phyloP scores from a whole-genome alignment of 1,139 yeast species.

The Kluyveromyces sp. region DNA sequence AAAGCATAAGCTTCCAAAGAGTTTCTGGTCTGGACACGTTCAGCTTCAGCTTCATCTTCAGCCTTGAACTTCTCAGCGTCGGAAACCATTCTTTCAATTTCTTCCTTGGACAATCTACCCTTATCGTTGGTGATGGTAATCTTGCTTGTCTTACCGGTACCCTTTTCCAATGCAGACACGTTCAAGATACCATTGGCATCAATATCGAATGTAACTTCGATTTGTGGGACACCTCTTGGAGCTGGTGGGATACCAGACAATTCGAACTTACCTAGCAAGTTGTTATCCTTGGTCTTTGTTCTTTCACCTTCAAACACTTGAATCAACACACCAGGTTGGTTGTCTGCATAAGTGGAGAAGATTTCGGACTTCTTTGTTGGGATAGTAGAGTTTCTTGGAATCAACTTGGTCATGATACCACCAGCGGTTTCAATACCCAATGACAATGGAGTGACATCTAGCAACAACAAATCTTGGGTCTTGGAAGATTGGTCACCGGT shows the following conservation, averaged over 20 bases:
- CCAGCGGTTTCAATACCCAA: constrained; percentile 97
- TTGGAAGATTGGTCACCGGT: constrained; percentile 79
- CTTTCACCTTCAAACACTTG: constrained; percentile 98
- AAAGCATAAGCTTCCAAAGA: constrained; percentile 81
- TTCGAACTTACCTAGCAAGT: constrained; percentile 91
- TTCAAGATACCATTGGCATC: constrained; percentile 96
- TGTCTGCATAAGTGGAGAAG: constrained; percentile 94
- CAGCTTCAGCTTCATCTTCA: constrained; percentile 73
- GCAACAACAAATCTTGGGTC: constrained; percentile 77
- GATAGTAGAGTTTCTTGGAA: constrained; percentile 93
- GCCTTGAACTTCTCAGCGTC: constrained; percentile 81
- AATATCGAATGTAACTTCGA: constrained; percentile 91
- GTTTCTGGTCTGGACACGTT: constrained; percentile 74
- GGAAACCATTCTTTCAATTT: constrained; percentile 86
- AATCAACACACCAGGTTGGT: constrained; percentile 93
- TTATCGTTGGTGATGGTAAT: constrained; percentile 83
- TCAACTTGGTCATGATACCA: constrained; percentile 96
- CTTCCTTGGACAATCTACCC: constrained; percentile 91
- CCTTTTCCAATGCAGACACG: constrained; percentile 91
- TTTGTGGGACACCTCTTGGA: constrained; percentile 97
- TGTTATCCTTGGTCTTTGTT: constrained; percentile 91
- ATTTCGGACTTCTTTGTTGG: constrained; percentile 96
- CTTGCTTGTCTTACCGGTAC: constrained; percentile 76
- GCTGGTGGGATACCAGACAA: constrained; percentile 95
- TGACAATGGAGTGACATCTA: constrained; percentile 92